phyloP scores from a whole-genome alignment of 495 filamentous ascomycete species.

The Chaetomidium leptoderma region DNA sequence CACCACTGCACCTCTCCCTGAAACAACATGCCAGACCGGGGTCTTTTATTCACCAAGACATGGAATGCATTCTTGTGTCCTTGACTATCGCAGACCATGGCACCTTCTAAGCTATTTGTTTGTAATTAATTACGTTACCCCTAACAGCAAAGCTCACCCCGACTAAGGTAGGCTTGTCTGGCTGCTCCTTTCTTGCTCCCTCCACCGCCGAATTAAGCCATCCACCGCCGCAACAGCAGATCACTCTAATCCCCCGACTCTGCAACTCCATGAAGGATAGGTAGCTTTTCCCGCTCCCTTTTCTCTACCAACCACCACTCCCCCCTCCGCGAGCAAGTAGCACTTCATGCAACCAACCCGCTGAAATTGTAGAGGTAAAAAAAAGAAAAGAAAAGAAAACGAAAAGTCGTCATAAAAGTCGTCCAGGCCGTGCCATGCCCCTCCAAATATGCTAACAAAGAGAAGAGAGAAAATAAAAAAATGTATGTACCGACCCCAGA shows the following conservation, averaged over 20 bases:
- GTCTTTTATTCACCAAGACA: too few species aligned
- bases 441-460: neutral
- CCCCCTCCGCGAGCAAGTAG: too few species aligned
- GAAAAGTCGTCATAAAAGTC: slow-evolving; percentile 8
- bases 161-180: too few species aligned
- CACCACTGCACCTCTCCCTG: neutral
- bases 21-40: too few species aligned
- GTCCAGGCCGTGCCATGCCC: slow-evolving; percentile 2
- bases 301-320: slow-evolving; percentile 1
- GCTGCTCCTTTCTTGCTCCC: too few species aligned
- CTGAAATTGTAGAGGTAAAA: neutral
- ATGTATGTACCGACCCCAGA: neutral
- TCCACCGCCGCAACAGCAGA: too few species aligned
- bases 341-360: too few species aligned
- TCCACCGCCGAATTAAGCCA: neutral
- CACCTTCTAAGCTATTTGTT: too few species aligned
- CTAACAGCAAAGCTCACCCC: neutral
- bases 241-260: too few species aligned
- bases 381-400: slow-evolving; percentile 5
- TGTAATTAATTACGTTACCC: neutral
- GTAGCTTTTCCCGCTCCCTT: neutral
- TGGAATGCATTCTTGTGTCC: too few species aligned
- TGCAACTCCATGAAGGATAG: neutral
- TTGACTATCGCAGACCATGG: too few species aligned
- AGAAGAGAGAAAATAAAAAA: neutral